Evolutionary conservation across 352 stramenopile species (phyloP), one percentile per base, ranked within the genome.

Genomic region (Phytophthora sp.): DNA sequence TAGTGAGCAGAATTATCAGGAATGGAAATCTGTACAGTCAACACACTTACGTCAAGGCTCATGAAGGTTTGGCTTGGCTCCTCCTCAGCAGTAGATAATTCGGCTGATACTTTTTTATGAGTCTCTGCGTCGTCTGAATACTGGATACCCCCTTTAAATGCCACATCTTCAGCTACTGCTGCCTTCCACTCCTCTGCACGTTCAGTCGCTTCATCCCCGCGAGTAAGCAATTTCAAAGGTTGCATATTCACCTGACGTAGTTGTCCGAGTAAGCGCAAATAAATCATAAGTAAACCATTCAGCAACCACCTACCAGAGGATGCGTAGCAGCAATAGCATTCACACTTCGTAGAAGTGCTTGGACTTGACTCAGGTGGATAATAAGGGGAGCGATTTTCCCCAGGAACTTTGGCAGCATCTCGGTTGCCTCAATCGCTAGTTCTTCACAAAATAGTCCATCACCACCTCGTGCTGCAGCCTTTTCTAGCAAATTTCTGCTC

Each of bases 341-440:
- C 8, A 79, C 57, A 23, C 60, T 71, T 51, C 71, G 75, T 41
- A 87, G 44, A 57, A 84, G 42, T 12, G 56, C 66, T 71, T 82
- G 76, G 24, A 79, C 41, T 45, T 83, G 67, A 27, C 73, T 73
- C 20, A 84, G 31, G 33, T 79, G 71, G 27, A 71, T 33, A 52
- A 82, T 57, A 41, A 56, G 15, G 1, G 61, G 41, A 2, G 62
- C 52, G 8, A 76, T 69, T 26, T 49, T 36, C 13, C 39, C 30
- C 23, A 86, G 18, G 42, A 84, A 84, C 13, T 12, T 24, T n/a
- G 78, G 78, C 15, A 84, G 21, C 71, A 84, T 79, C n/a, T 46
- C 30, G 12, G 31, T 38, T 36, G 35, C 66, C 18, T 81, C 52
- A n/a, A 13, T 27, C 0, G 54, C 56, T 23, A 74, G 27, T 45